Evolutionary conservation across 139 green algal species (phyloP).

Genomic region (Gonium pectorale): DNA sequence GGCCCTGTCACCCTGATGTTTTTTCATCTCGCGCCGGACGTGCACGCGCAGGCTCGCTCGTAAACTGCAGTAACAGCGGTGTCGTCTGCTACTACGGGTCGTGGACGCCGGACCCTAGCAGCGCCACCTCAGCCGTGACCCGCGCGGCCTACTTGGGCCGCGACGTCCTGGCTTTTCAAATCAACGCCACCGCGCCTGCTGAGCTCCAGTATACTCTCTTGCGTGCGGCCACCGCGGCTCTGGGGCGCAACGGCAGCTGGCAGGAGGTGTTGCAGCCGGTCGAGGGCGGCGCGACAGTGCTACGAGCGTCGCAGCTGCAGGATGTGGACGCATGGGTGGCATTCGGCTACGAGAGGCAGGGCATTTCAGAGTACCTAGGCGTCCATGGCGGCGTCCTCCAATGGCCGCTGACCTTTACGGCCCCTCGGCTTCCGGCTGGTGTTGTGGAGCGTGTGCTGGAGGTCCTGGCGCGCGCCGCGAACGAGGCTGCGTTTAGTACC

Average conservation of each 20-base stretch:
- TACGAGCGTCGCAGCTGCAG: background rate
- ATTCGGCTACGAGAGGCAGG: background rate
- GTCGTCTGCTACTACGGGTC: background rate
- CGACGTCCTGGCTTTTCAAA: background rate
- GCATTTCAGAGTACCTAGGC: background rate
- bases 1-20: no score
- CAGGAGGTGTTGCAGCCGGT: background rate
- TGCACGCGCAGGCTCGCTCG: no score
- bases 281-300: constrained; percentile 7
- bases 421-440: background rate
- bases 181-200: constrained; percentile 16
- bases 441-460: no score
- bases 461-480: background rate
- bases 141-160: background rate
- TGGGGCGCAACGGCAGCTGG: background rate
- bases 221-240: background rate
- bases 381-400: background rate
- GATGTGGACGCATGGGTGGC: constrained; percentile 17
- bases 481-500: background rate
- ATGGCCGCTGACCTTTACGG: background rate
- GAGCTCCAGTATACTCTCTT: constrained; percentile 11
- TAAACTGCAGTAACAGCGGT: background rate
- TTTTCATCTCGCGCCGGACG: no score
- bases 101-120: background rate
- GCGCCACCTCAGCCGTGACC: background rate